A percentile compares a stretch with the other conserved stretches of the same genome.
Evolutionary conservation across 164 flowering plant species (phyloP).

Genomic region (Malania oleifera): DNA sequence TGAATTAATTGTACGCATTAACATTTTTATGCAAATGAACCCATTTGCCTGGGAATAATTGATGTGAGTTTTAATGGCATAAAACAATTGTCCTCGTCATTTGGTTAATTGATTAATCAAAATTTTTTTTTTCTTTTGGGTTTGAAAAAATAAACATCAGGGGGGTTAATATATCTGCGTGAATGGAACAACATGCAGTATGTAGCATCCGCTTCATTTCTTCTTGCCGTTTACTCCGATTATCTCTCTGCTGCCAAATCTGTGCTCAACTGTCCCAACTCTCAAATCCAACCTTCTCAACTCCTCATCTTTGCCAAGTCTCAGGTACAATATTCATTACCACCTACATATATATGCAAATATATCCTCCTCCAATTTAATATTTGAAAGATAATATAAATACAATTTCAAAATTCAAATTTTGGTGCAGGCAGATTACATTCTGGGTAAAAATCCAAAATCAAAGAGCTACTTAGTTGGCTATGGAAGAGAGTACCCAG

Average conservation of each 20-base stretch:
- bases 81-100: background rate
- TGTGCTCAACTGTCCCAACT: constrained; percentile 58
- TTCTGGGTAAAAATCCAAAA: constrained; percentile 83
- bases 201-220: constrained; percentile 69
- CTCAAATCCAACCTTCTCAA: constrained; percentile 39
- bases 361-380: too few species aligned
- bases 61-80: background rate
- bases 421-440: constrained; percentile 68
- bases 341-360: too few species aligned
- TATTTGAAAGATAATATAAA: too few species aligned
- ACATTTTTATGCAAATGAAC: background rate
- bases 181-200: constrained; percentile 90
- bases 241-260: constrained; percentile 50
- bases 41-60: background rate
- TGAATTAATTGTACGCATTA: too few species aligned
- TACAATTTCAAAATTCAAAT: too few species aligned
- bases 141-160: constrained; percentile 36
- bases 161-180: constrained; percentile 60
- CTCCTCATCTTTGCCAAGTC: constrained; percentile 69
- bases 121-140: background rate
- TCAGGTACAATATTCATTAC: too few species aligned
- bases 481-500: constrained; percentile 56
- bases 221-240: constrained; percentile 70
- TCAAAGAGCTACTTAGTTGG: constrained; percentile 82
- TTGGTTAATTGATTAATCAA: background rate